Evolutionary conservation across 768 basidiomycete genomes (phyloP).

Genomic region (Sistotremastrum niveocremeum): DNA sequence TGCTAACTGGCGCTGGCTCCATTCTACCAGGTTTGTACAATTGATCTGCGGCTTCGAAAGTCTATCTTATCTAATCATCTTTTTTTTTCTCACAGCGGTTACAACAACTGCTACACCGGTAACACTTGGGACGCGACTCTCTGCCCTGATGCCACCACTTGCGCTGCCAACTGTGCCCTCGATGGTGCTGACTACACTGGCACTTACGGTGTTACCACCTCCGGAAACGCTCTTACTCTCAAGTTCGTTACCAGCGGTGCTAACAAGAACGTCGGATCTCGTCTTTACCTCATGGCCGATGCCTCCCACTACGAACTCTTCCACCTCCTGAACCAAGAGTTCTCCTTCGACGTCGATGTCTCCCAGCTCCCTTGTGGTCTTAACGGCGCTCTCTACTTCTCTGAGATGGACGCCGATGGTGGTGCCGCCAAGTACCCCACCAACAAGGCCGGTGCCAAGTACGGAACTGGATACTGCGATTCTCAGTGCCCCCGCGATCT

Average conservation of each 20-base stretch:
- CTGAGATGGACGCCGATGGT: constrained; percentile 47
- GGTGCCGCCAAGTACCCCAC: constrained; percentile 32
- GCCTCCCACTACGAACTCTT: neutral
- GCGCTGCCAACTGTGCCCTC: constrained; percentile 12
- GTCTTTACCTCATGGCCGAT: constrained; percentile 36
- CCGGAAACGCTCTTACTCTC: constrained; percentile 18
- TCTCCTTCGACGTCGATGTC: constrained; percentile 47
- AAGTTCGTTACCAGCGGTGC: constrained; percentile 18
- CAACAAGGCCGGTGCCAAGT: constrained; percentile 48
- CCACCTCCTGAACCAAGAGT: constrained; percentile 36
- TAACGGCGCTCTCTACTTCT: constrained; percentile 50
- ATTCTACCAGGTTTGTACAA: constrained; percentile 15
- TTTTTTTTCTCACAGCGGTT: constrained; percentile 1
- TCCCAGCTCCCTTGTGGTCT: constrained; percentile 44
- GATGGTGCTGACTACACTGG: constrained; percentile 22
- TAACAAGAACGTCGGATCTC: constrained; percentile 18
- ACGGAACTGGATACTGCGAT: constrained; percentile 55
- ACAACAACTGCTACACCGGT: constrained; percentile 15
- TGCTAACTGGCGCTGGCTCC: constrained; percentile 9
- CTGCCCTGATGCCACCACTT: constrained; percentile 8
- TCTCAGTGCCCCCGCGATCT: constrained; percentile 45
- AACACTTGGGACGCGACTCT: constrained; percentile 11
- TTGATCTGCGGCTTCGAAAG: neutral
- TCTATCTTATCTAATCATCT: neutral
- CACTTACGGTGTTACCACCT: constrained; percentile 21